Conservation (phyloP, 2,329 filamentous ascomycete species). For the Sporothrix schenckii region DNA sequence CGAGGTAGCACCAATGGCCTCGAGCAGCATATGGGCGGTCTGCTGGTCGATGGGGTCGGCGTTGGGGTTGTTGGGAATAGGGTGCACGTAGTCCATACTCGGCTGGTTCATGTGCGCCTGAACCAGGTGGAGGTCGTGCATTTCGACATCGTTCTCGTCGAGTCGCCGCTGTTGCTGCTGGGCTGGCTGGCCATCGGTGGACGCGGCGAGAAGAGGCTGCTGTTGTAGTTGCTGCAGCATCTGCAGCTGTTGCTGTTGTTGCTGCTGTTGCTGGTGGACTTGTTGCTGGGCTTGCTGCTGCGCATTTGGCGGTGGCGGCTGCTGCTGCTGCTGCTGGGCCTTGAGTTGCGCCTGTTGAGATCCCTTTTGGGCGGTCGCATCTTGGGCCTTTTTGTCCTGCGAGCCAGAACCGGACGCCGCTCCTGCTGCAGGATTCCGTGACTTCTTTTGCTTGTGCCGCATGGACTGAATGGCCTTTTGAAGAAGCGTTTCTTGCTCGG, state of each 20-base stretch:
- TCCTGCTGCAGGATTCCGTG: constrained; percentile 11
- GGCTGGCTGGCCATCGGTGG: not conserved
- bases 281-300: not conserved
- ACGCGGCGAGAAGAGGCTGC: not conserved
- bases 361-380: not conserved
- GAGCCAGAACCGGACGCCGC: not conserved
- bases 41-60: not conserved
- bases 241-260: not conserved
- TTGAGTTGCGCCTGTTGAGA: constrained; percentile 1
- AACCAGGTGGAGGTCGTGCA: constrained; percentile 18
- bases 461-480: constrained; percentile 28
- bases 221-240: not conserved
- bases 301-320: not conserved
- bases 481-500: constrained; percentile 19
- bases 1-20: not conserved
- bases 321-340: constrained; percentile 5
- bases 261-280: not conserved
- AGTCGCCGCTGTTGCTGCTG: constrained; percentile 12
- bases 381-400: constrained; percentile 4
- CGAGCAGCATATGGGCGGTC: constrained; percentile 9
- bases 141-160: not conserved
- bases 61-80: not conserved
- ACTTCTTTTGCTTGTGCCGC: constrained; percentile 31
- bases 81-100: not conserved
- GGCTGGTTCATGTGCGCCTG: constrained; percentile 8